A percentile compares a stretch with the other conserved stretches of the same genome.
Evolutionary conservation across 2,329 filamentous ascomycete genomes (phyloP).

Genomic region (Tympanopsis confertula): DNA sequence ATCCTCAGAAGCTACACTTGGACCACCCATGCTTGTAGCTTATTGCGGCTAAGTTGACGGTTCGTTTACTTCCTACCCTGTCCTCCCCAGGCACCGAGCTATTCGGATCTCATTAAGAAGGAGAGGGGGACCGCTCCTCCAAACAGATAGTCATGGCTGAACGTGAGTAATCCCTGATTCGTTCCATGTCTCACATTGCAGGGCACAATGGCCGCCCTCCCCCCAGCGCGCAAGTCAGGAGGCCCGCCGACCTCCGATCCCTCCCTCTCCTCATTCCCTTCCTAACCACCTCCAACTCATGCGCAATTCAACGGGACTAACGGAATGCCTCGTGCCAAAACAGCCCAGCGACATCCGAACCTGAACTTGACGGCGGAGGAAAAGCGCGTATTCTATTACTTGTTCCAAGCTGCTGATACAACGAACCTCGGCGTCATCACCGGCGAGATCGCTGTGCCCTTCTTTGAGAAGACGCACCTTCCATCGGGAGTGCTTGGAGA

Average conservation of each 20-base stretch:
- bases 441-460: slow-evolving; percentile 89
- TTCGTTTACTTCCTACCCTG: too few relatives aligned
- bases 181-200: too few relatives aligned
- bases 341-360: slow-evolving; percentile 31
- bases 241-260: not conserved
- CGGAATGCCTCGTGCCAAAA: not conserved
- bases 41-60: too few relatives aligned
- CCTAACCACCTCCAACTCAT: not conserved
- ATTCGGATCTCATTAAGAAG: too few relatives aligned
- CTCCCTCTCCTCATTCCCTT: not conserved
- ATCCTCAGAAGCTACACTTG: too few relatives aligned
- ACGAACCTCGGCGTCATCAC: slow-evolving; percentile 89
- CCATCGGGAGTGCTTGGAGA: slow-evolving; percentile 78
- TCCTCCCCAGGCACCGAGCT: too few relatives aligned
- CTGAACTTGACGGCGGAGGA: slow-evolving; percentile 83
- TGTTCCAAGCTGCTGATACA: slow-evolving; percentile 85
- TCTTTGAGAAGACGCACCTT: slow-evolving; percentile 92
- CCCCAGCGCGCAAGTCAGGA: not conserved
- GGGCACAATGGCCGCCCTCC: too few relatives aligned
- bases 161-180: not conserved
- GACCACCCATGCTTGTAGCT: too few relatives aligned
- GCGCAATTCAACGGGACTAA: not conserved
- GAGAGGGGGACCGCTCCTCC: not conserved
- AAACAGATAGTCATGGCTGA: not conserved
- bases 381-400: slow-evolving; percentile 83